A percentile compares a stretch with the other conserved stretches of the same genome.
phyloP scores from a whole-genome alignment of 306 rosid species.

The Trifolium dubium region DNA sequence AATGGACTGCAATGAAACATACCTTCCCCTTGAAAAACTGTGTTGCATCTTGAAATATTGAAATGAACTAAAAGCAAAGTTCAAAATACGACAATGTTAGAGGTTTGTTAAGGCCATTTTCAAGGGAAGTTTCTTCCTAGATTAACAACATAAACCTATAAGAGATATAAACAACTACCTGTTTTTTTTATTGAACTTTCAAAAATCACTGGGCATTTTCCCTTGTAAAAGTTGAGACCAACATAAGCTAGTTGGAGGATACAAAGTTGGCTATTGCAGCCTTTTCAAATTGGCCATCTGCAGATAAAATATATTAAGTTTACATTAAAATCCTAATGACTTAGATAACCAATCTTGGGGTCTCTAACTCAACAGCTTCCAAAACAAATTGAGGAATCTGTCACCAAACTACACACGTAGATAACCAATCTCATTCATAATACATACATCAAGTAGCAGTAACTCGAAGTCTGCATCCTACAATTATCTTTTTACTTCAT shows the following conservation, averaged over 20 bases:
- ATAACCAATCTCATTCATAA: too few relatives aligned
- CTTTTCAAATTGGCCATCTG: constrained; percentile 81
- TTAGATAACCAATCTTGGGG: too few relatives aligned
- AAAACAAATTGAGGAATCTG: constrained; percentile 92
- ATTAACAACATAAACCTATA: constrained; percentile 22
- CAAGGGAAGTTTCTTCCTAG: constrained; percentile 30
- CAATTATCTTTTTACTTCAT: too few relatives aligned
- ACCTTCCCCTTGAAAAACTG: constrained; percentile 93
- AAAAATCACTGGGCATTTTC: constrained; percentile 75
- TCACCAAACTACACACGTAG: too few relatives aligned
- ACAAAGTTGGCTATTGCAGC: constrained; percentile 81
- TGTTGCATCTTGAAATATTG: constrained; percentile 73
- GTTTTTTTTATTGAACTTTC: constrained; percentile 91
- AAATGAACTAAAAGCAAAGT: constrained; percentile 60
- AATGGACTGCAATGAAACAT: constrained; percentile 39
- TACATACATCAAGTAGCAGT: too few relatives aligned
- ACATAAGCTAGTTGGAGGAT: constrained; percentile 87
- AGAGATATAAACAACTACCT: constrained; percentile 63
- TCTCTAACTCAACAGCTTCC: constrained; percentile 80
- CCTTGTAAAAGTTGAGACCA: constrained; percentile 74
- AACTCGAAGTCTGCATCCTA: too few relatives aligned
- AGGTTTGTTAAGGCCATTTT: constrained; percentile 20
- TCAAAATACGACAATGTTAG: constrained; percentile 41
- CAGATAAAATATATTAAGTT: constrained; percentile 38
- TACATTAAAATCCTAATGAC: constrained; percentile 3